Percentiles rank a stretch among this genome's conserved stretches.
These are phyloP conservation scores for Rosa lucieae DNA, from an alignment of 306 rosid species.

Conservation along the genomic window DNA sequence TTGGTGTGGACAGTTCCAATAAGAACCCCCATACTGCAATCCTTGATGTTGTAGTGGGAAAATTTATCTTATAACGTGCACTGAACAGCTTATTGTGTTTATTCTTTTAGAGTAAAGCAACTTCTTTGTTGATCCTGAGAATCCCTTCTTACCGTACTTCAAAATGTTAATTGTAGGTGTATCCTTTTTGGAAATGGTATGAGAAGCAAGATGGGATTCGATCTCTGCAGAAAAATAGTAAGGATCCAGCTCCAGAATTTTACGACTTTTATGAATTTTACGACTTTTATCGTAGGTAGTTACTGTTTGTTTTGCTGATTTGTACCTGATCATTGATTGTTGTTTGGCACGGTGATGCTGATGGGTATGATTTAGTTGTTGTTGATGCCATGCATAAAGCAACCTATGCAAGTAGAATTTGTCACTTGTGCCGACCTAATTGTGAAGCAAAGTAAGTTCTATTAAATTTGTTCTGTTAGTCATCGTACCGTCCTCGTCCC, in stretches of 20 bases:
- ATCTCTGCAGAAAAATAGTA: slow-evolving; percentile 80
- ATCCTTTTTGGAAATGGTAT: slow-evolving; percentile 98
- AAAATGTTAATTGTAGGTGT: slow-evolving; percentile 54
- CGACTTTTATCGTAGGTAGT: slow-evolving; percentile 56
- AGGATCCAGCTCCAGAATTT: slow-evolving; percentile 96
- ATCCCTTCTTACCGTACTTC: not conserved
- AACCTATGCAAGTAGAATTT: slow-evolving; percentile 95
- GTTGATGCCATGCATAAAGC: slow-evolving; percentile 99
- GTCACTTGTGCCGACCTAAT: slow-evolving; percentile 97
- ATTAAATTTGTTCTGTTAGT: not conserved
- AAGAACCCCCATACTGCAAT: not conserved
- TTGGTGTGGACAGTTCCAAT: not conserved
- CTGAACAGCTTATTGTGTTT: not conserved
- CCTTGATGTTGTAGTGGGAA: not conserved
- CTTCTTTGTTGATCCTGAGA: slow-evolving; percentile 27
- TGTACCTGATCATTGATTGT: slow-evolving; percentile 10
- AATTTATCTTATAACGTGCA: not conserved
- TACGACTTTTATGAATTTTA: slow-evolving; percentile 94
- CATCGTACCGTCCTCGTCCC: not conserved
- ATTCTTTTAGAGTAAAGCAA: slow-evolving; percentile 9
- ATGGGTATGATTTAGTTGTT: slow-evolving; percentile 94
- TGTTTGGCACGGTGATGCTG: slow-evolving; percentile 85
- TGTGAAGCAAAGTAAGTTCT: slow-evolving; percentile 95
- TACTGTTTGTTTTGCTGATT: slow-evolving; percentile 14
- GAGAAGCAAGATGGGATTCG: slow-evolving; percentile 99